Percentiles rank a stretch among this genome's conserved stretches.
Conservation (phyloP, 768 basidiomycete genomes). For the Mycena galericulata region DNA sequence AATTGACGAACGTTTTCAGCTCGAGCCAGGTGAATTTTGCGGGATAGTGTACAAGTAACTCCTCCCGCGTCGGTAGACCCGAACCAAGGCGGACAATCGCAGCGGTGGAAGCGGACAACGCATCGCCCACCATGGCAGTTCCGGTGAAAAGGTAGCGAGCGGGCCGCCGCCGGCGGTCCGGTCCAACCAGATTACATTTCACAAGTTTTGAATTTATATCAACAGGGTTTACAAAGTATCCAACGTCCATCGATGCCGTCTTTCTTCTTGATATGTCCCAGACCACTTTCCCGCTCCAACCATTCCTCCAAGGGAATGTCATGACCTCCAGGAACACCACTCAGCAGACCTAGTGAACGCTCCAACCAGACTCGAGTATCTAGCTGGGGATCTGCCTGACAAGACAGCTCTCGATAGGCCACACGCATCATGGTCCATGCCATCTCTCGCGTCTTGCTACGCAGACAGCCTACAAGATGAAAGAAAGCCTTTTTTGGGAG, state of each 20-base stretch:
- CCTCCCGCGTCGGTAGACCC: constrained; percentile 78
- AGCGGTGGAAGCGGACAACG: constrained; percentile 8
- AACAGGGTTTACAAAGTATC: constrained; percentile 68
- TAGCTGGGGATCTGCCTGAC: constrained; percentile 47
- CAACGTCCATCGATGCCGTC: constrained; percentile 70
- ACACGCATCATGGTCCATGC: constrained; percentile 71
- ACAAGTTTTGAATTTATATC: no score
- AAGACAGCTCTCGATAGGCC: constrained; percentile 72
- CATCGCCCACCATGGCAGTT: constrained; percentile 2
- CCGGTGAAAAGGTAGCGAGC: neutral
- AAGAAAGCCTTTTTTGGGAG: constrained; percentile 57
- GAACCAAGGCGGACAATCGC: constrained; percentile 55
- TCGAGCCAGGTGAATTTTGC: constrained; percentile 82
- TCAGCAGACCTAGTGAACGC: constrained; percentile 60
- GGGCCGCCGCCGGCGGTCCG: neutral
- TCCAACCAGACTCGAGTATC: constrained; percentile 61
- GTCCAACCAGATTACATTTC: no score
- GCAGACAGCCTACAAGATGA: constrained; percentile 59
- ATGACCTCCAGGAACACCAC: constrained; percentile 43
- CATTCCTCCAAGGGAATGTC: constrained; percentile 61
- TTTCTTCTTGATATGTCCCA: constrained; percentile 66
- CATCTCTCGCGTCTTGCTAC: constrained; percentile 62
- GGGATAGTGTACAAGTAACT: constrained; percentile 76
- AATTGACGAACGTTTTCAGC: constrained; percentile 81
- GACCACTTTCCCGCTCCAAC: constrained; percentile 55